Evolutionary conservation across 2,329 filamentous ascomycete genomes (phyloP), one percentile per base, ranked within the genome.

Genomic region (Fusarium hainanense): DNA sequence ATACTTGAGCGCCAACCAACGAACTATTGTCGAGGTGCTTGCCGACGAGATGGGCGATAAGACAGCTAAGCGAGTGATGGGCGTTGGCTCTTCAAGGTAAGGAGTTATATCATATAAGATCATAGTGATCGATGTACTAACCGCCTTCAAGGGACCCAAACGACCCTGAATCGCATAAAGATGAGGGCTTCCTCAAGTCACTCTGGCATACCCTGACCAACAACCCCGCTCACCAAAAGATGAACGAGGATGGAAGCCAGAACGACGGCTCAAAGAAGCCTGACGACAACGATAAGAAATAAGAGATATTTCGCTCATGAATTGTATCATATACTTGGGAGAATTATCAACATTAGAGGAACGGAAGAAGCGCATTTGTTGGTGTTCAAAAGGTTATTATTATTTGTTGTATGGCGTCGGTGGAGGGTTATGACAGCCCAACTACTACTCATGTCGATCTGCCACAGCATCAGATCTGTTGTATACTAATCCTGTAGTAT

Each of bases 1-100:
- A 82, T 98, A 95, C 76, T 85, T 99, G 70, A 93, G 88, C 57
- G 88, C 92, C 47, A 98, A 97, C 82, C 94, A 99, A 83, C 88
- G 96, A 56, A 97, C 93, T 1, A 92, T 99, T 63, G 83, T 97
- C 46, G 96, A 99, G 83, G 95, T 98, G 89, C 88, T 99, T 70
- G 96, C 96, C 9, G 94, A 99, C 75, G 96, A 99, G 83, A 92
- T 99, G 89, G 91, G 88, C 41, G 96, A 99, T 81, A 94, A 94
- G 84, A 93, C 89, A 28, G 96, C 96, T 34, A 96, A 93, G 83
- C 88, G 96, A 47, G 89, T 97, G 59, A 98, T 99, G 94, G 95
- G 97, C 76, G 83, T 97, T 59, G 77, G 77, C 30, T 79, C 79
- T 54, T 74, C 74, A 42, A 76, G 74, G 78, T 80, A 72, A 79